These are phyloP conservation scores for Maudiozyma humilis DNA, from an alignment of 1,139 yeast species.

Conservation along the genomic window DNA sequence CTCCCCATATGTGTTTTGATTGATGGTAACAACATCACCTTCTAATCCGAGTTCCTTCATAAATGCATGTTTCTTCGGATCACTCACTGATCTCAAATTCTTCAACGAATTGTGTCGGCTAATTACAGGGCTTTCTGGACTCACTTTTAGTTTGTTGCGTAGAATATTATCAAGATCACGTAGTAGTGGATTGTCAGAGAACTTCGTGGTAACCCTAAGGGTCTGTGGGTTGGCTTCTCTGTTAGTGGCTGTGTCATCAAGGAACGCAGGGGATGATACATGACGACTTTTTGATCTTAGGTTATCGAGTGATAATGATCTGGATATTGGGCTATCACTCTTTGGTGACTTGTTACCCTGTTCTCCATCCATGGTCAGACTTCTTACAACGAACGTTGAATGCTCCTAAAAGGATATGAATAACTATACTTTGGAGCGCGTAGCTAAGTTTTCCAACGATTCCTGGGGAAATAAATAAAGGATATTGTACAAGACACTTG, in stretches of 20 bases:
- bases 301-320: conserved; percentile 19
- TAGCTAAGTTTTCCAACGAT: too few relatives aligned
- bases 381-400: neutral
- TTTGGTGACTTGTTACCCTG: neutral
- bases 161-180: conserved; percentile 23
- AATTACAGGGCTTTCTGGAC: conserved; percentile 9
- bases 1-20: neutral
- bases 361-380: neutral
- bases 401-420: too few relatives aligned
- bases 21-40: conserved; percentile 10
- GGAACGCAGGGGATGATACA: conserved; percentile 11
- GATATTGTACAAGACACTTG: too few relatives aligned
- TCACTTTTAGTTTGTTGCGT: conserved; percentile 17
- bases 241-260: conserved; percentile 13
- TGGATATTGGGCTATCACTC: conserved; percentile 5
- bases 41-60: conserved; percentile 12
- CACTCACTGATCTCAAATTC: neutral
- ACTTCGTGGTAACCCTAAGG: conserved; percentile 4
- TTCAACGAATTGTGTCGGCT: conserved; percentile 7
- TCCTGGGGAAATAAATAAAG: too few relatives aligned
- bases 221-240: neutral
- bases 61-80: conserved; percentile 7
- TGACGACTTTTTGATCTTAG: conserved; percentile 10
- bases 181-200: conserved; percentile 7
- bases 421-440: too few relatives aligned